Percentiles rank a stretch among this genome's conserved stretches.
These are phyloP conservation scores for Entelexis paramagnoliae DNA, from an alignment of 1,139 yeast species.

Conservation along the genomic window DNA sequence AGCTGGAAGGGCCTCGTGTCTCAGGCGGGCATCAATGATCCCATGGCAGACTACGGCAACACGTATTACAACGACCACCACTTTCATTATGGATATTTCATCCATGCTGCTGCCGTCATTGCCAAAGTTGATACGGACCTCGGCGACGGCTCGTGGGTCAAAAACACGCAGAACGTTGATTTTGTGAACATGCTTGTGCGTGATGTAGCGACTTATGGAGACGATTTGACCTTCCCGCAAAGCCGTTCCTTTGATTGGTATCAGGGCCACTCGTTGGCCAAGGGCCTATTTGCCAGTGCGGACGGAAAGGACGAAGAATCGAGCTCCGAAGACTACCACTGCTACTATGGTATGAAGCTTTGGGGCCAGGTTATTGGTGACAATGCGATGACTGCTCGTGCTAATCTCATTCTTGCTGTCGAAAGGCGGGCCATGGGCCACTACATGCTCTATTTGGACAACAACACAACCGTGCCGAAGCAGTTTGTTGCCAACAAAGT, in stretches of 20 bases:
- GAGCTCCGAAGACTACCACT: conserved; percentile 72
- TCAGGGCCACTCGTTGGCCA: conserved; percentile 77
- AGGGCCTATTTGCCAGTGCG: conserved; percentile 55
- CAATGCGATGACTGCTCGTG: conserved; percentile 56
- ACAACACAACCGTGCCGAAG: conserved; percentile 52
- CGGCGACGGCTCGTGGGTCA: conserved; percentile 55
- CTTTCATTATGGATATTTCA: conserved; percentile 69
- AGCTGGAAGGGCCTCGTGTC: conserved; percentile 59
- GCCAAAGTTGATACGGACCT: conserved; percentile 51
- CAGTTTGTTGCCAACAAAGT: conserved; percentile 53
- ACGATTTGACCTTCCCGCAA: conserved; percentile 59
- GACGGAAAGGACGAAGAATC: conserved; percentile 80
- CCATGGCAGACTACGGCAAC: conserved; percentile 55
- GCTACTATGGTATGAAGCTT: conserved; percentile 67
- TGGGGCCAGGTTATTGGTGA: conserved; percentile 73
- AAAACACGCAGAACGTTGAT: conserved; percentile 41
- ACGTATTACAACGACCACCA: conserved; percentile 71
- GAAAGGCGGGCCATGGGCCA: conserved; percentile 52
- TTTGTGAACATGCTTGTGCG: conserved; percentile 60
- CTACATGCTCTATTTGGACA: conserved; percentile 49
- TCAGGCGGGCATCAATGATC: conserved; percentile 38
- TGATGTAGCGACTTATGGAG: conserved; percentile 68
- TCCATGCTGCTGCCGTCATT: conserved; percentile 69
- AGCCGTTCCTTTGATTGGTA: conserved; percentile 73
- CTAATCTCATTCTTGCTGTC: conserved; percentile 60